These are phyloP conservation scores for Corrigiola litoralis DNA, from an alignment of 179 eudicot genomes.

Conservation along the genomic window DNA sequence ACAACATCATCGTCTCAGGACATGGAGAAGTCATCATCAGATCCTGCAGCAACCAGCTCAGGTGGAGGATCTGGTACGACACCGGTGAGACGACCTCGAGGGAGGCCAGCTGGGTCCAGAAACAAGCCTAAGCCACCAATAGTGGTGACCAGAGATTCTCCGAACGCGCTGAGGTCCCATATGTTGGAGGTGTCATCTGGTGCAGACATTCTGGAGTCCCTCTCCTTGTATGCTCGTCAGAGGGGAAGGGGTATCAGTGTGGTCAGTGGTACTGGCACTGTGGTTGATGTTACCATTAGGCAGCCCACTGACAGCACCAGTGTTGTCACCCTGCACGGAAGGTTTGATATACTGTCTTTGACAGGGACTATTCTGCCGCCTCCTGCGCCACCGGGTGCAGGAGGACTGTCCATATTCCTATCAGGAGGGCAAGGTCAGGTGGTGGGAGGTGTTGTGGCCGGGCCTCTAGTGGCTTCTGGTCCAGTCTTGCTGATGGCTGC, in stretches of 20 bases:
- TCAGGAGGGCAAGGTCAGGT: slow-evolving; percentile 39
- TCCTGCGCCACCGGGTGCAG: slow-evolving; percentile 37
- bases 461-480: slow-evolving; percentile 32
- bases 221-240: slow-evolving; percentile 24
- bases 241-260: slow-evolving; percentile 30
- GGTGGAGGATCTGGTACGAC: slow-evolving; percentile 11
- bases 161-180: slow-evolving; percentile 33
- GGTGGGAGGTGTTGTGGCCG: slow-evolving; percentile 34
- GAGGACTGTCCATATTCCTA: slow-evolving; percentile 29
- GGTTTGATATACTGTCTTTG: slow-evolving; percentile 36
- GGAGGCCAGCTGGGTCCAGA: slow-evolving; percentile 35
- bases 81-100: slow-evolving; percentile 27
- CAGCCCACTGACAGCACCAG: slow-evolving; percentile 14
- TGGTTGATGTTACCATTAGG: slow-evolving; percentile 29
- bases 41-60: slow-evolving; percentile 17
- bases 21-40: slow-evolving; percentile 7
- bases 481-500: slow-evolving; percentile 33
- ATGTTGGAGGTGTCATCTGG: slow-evolving; percentile 33
- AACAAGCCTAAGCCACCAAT: slow-evolving; percentile 40
- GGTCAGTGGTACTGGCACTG: slow-evolving; percentile 30
- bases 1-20: slow-evolving; percentile 21
- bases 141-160: slow-evolving; percentile 32
- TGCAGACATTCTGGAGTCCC: slow-evolving; percentile 28
- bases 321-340: slow-evolving; percentile 28
- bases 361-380: slow-evolving; percentile 40